Percentiles rank a stretch among this genome's conserved stretches.
phyloP scores from a whole-genome alignment of 495 filamentous ascomycete species.

The Ascodesmis nigricans region DNA sequence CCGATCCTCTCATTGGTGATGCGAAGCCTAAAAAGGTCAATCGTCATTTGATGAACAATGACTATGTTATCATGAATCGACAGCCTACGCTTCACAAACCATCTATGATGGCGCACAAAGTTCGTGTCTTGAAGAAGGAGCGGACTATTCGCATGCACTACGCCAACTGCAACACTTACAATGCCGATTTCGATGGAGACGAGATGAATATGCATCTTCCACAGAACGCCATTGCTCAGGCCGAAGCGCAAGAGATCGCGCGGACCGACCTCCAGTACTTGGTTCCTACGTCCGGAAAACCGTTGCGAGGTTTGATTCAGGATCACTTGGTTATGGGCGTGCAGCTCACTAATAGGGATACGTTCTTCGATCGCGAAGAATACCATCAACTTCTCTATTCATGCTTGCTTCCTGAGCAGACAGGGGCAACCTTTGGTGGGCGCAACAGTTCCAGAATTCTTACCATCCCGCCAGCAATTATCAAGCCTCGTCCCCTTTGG shows the following conservation, averaged over 20 bases:
- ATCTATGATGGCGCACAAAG: conserved; percentile 98
- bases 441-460: conserved; percentile 40
- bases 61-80: conserved; percentile 96
- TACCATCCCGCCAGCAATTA: conserved; percentile 54
- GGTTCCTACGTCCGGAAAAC: conserved; percentile 80
- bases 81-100: conserved; percentile 99
- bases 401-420: conserved; percentile 71
- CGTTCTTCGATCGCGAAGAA: conserved; percentile 70
- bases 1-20: conserved; percentile 52
- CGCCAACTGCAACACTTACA: conserved; percentile 98
- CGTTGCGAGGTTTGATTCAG: conserved; percentile 88
- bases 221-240: conserved; percentile 81
- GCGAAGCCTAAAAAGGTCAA: conserved; percentile 89
- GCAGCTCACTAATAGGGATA: conserved; percentile 73
- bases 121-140: conserved; percentile 75
- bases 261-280: conserved; percentile 97
- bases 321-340: conserved; percentile 94
- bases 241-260: conserved; percentile 76
- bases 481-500: conserved; percentile 67
- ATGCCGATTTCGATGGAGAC: conserved; percentile 99
- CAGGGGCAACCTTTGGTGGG: conserved; percentile 32
- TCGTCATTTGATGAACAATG: conserved; percentile 84
- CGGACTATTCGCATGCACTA: conserved; percentile 99
- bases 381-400: conserved; percentile 85
- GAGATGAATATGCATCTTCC: conserved; percentile 99